These are phyloP conservation scores for Datura wrightii DNA, from an alignment of 257 asterid genomes.

Conservation along the genomic window DNA sequence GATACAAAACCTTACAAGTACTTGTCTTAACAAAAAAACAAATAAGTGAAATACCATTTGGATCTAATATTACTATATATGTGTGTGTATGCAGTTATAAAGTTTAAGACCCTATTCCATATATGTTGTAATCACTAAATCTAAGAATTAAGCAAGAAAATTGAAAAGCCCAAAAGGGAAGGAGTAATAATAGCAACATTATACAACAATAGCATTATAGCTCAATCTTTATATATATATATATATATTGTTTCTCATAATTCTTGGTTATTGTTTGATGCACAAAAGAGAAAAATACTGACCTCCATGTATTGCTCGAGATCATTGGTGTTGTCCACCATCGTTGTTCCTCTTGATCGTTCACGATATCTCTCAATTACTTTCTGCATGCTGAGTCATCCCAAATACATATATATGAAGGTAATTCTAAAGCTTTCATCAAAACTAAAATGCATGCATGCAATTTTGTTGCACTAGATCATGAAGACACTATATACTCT, in stretches of 20 bases:
- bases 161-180: background rate
- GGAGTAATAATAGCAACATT: background rate
- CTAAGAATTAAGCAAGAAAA: background rate
- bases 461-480: too few relatives aligned
- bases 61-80: too few relatives aligned
- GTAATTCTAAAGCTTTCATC: background rate
- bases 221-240: background rate
- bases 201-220: background rate
- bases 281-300: background rate
- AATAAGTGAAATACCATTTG: too few relatives aligned
- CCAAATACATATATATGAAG: background rate
- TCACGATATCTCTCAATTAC: conserved; percentile 56
- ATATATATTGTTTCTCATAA: too few relatives aligned
- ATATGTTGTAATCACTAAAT: too few relatives aligned
- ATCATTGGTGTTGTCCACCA: conserved; percentile 33
- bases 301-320: conserved; percentile 55
- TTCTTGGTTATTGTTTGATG: background rate
- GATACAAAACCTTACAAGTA: too few relatives aligned
- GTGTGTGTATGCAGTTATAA: too few relatives aligned
- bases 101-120: too few relatives aligned
- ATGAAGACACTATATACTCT: too few relatives aligned
- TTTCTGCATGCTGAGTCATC: conserved; percentile 52
- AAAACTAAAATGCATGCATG: background rate
- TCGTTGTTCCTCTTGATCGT: conserved; percentile 43
- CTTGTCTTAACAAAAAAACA: too few relatives aligned